Percentiles rank a stretch among this genome's conserved stretches.
Evolutionary conservation across 768 basidiomycete genomes (phyloP).

Genomic region (Boletus rubescentipes): DNA sequence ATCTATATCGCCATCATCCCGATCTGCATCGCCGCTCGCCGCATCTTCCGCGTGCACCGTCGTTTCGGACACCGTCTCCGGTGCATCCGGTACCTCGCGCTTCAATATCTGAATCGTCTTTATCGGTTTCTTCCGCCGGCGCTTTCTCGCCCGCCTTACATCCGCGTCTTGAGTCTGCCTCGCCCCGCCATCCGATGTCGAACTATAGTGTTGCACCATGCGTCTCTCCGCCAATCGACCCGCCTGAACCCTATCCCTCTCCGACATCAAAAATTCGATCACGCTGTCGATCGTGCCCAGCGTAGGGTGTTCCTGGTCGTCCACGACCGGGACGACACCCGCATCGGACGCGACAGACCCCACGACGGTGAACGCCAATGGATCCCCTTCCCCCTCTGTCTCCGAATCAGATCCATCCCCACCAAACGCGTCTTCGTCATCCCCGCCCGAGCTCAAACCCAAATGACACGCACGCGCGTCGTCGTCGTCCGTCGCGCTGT

Average conservation of each 20-base stretch:
- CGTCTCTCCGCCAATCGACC: slow-evolving; percentile 31
- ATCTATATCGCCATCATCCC: slow-evolving; percentile 17
- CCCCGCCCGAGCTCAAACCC: background rate
- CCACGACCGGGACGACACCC: slow-evolving; percentile 21
- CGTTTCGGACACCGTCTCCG: slow-evolving; percentile 24
- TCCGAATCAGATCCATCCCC: slow-evolving; percentile 30
- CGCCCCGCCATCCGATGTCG: slow-evolving; percentile 36
- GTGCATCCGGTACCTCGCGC: slow-evolving; percentile 16
- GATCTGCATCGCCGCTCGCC: slow-evolving; percentile 28
- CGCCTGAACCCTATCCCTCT: slow-evolving; percentile 59
- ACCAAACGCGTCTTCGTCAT: slow-evolving; percentile 9
- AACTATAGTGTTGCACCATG: slow-evolving; percentile 28
- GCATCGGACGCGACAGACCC: slow-evolving; percentile 24
- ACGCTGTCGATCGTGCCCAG: slow-evolving; percentile 73
- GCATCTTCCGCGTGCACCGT: slow-evolving; percentile 23
- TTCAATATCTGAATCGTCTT: slow-evolving; percentile 31
- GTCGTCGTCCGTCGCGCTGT: slow-evolving; percentile 19
- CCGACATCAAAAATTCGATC: slow-evolving; percentile 71
- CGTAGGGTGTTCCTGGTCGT: slow-evolving; percentile 52
- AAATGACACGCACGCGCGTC: background rate
- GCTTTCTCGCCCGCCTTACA: slow-evolving; percentile 37
- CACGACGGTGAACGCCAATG: slow-evolving; percentile 25
- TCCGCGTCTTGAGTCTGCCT: slow-evolving; percentile 42
- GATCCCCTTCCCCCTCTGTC: slow-evolving; percentile 40
- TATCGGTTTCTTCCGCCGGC: slow-evolving; percentile 37